These are phyloP conservation scores for Colletotrichum nymphaeae DNA, from an alignment of 2,329 filamentous ascomycete species.

Conservation along the genomic window DNA sequence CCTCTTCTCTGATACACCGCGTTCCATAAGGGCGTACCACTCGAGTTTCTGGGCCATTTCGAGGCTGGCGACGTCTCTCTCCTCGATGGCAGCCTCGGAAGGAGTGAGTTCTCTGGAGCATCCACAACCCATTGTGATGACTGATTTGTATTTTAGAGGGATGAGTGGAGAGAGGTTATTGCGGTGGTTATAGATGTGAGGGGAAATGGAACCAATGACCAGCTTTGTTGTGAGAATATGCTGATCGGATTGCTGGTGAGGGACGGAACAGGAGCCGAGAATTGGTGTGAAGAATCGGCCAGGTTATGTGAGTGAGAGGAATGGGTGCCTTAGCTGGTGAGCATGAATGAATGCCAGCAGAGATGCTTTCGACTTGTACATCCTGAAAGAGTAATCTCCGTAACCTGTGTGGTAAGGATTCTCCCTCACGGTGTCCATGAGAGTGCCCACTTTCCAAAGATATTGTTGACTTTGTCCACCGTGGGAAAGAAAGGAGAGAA, in stretches of 20 bases:
- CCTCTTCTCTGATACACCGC: not conserved
- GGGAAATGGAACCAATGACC: too few species aligned
- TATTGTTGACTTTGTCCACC: not conserved
- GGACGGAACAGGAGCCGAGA: too few species aligned
- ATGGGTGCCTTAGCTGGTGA: too few species aligned
- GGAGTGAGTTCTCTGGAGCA: not conserved
- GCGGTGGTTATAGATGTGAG: not conserved
- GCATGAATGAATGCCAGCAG: too few species aligned
- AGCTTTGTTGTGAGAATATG: not conserved
- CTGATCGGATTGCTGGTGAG: not conserved
- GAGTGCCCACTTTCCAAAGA: not conserved
- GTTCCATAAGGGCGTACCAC: not conserved
- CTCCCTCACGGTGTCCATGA: not conserved
- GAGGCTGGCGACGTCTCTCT: not conserved
- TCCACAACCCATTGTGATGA: not conserved
- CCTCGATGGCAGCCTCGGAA: not conserved
- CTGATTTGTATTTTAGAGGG: not conserved
- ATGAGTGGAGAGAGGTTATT: not conserved
- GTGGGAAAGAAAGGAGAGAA: too few species aligned
- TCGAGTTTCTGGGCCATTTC: not conserved
- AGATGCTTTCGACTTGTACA: too few species aligned
- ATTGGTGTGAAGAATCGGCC: too few species aligned
- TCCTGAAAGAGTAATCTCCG: too few species aligned
- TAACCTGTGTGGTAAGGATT: not conserved
- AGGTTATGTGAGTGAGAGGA: too few species aligned